Evolutionary conservation across 2,329 filamentous ascomycete genomes (phyloP).

Genomic region (Sarocladium oryzae): DNA sequence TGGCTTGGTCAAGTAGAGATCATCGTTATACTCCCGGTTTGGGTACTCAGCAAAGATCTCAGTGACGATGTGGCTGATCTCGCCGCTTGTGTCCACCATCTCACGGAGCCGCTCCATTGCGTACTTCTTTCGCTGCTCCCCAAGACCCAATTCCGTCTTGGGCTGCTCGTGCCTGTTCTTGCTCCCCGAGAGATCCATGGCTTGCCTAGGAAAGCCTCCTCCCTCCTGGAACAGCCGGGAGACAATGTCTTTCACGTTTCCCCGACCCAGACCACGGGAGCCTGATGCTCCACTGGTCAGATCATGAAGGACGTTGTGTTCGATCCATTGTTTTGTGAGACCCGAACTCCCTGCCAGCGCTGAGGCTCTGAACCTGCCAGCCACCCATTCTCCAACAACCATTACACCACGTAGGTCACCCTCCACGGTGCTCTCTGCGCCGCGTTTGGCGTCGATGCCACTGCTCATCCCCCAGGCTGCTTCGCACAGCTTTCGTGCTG

Average conservation of each 20-base stretch:
- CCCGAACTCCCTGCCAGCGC: slow-evolving; percentile 32
- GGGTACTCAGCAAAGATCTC: slow-evolving; percentile 87
- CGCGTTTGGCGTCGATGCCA: slow-evolving; percentile 62
- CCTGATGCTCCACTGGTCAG: slow-evolving; percentile 65
- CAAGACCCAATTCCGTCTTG: slow-evolving; percentile 58
- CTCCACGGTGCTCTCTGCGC: slow-evolving; percentile 60
- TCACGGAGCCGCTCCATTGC: slow-evolving; percentile 66
- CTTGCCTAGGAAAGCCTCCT: slow-evolving; percentile 64
- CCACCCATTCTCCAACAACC: slow-evolving; percentile 85
- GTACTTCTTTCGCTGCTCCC: slow-evolving; percentile 65
- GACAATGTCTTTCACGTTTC: slow-evolving; percentile 68
- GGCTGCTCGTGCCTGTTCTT: slow-evolving; percentile 48
- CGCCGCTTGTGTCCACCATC: slow-evolving; percentile 73
- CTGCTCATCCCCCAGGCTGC: slow-evolving; percentile 73
- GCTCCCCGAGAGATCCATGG: slow-evolving; percentile 33
- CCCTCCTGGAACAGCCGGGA: slow-evolving; percentile 73
- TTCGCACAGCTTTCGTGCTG: slow-evolving; percentile 77
- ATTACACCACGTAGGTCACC: slow-evolving; percentile 76
- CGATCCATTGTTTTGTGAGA: slow-evolving; percentile 71
- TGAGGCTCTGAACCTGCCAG: slow-evolving; percentile 56
- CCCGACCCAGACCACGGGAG: slow-evolving; percentile 64
- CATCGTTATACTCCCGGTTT: slow-evolving; percentile 84
- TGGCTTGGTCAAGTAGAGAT: slow-evolving; percentile 84
- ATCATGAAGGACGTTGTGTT: slow-evolving; percentile 62
- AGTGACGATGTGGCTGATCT: slow-evolving; percentile 69